Percentiles rank a stretch among this genome's conserved stretches.
These are phyloP conservation scores for Bassia scoparia DNA, from an alignment of 148 eudicot species.

Conservation along the genomic window DNA sequence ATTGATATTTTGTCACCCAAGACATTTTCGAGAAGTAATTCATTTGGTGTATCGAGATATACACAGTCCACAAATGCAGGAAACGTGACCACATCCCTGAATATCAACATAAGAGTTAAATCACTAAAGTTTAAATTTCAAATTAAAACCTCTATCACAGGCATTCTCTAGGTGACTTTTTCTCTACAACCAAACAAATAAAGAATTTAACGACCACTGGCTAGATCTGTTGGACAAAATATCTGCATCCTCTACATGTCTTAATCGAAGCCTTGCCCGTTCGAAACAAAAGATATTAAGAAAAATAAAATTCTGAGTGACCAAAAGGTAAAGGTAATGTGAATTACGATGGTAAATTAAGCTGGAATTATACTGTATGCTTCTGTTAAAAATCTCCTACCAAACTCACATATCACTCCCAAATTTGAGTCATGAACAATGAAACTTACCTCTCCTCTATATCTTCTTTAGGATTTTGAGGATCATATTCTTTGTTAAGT, in stretches of 20 bases:
- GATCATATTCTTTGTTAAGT: constrained; percentile 87
- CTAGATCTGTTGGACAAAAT: too few species aligned
- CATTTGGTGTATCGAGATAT: constrained; percentile 74
- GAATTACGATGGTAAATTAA: not conserved
- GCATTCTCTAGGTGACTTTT: not conserved
- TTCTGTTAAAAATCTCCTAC: not conserved
- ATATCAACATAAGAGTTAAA: constrained; percentile 23
- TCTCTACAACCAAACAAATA: too few species aligned
- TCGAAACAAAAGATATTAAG: not conserved
- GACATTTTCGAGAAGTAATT: constrained; percentile 71
- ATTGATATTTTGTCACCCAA: constrained; percentile 71
- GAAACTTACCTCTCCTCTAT: constrained; percentile 72
- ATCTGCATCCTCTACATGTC: not conserved
- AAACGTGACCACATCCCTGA: constrained; percentile 81
- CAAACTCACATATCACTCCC: not conserved
- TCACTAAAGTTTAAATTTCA: not conserved
- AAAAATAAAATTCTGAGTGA: not conserved
- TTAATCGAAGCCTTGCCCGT: not conserved
- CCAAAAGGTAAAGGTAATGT: not conserved
- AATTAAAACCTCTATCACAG: not conserved
- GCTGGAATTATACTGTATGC: not conserved
- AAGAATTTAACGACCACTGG: too few species aligned
- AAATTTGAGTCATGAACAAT: not conserved
- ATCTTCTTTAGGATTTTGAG: constrained; percentile 76
- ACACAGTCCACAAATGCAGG: constrained; percentile 96